A percentile compares a stretch with the other conserved stretches of the same genome.
Evolutionary conservation across 208 protist species (phyloP).

Genomic region (Trypanosoma theileri): DNA sequence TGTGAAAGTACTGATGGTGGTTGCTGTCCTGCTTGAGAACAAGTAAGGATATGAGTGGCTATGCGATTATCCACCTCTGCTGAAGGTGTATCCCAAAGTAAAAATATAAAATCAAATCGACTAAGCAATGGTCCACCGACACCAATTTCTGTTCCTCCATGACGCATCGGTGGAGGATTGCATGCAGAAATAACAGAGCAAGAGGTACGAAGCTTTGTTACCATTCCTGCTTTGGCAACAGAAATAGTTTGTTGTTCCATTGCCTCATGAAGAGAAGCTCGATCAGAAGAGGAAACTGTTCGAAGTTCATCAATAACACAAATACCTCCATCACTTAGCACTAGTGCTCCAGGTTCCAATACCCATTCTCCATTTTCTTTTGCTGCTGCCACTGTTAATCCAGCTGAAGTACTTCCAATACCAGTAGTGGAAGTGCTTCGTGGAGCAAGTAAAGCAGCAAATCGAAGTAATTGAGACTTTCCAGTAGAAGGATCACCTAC

Average conservation of each 20-base stretch:
- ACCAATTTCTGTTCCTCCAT: slow-evolving; percentile 83
- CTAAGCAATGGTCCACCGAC: slow-evolving; percentile 94
- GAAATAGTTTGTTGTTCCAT: slow-evolving; percentile 99
- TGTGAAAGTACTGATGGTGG: slow-evolving; percentile 37
- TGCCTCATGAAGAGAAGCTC: slow-evolving; percentile 96
- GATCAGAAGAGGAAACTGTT: slow-evolving; percentile 93
- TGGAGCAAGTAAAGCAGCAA: slow-evolving; percentile 74
- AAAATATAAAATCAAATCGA: slow-evolving; percentile 97
- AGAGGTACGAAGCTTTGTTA: slow-evolving; percentile 95
- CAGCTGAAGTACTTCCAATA: slow-evolving; percentile 91
- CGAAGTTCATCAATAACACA: slow-evolving; percentile 98
- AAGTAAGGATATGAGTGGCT: slow-evolving; percentile 81
- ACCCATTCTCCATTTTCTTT: slow-evolving; percentile 92
- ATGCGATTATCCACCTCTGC: slow-evolving; percentile 85
- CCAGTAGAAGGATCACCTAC: slow-evolving; percentile 99
- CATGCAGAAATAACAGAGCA: slow-evolving; percentile 95
- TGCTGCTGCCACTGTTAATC: slow-evolving; percentile 87
- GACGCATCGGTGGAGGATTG: slow-evolving; percentile 87
- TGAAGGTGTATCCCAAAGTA: slow-evolving; percentile 92
- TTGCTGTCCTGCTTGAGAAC: slow-evolving; percentile 35
- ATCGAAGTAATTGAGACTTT: slow-evolving; percentile 93
- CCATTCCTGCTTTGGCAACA: slow-evolving; percentile 95
- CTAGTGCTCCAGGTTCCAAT: slow-evolving; percentile 95
- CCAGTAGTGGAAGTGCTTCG: slow-evolving; percentile 89
- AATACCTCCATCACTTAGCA: slow-evolving; percentile 96